Base-by-base conservation (phyloP, 78 protist species). In the Polysphondylium violaceum region DNA sequence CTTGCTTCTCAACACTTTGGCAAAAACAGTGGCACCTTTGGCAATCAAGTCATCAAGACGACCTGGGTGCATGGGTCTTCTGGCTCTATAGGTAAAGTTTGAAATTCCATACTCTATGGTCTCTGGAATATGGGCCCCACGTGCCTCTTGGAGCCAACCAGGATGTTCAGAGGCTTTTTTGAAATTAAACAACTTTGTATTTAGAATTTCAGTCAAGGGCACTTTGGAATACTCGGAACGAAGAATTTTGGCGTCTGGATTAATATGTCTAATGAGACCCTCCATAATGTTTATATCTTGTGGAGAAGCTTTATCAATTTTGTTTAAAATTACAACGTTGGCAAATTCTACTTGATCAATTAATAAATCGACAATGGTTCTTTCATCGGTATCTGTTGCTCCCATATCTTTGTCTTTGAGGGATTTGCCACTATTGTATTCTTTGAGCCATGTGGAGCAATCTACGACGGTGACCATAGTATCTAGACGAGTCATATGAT, bases 331-430 rank as follows among this genome's bases (percentile, higher is more conserved):
- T 29, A 98, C 51, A 14, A 97, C 96, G 73, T 98, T 75, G 31
- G 98, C 97, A 60, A 94, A 96, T 86, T 98, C 99, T 23, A 97
- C 44, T 65, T 98, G 99, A 51, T 97, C 98, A 16, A 94, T 11
- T n/a, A 97, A 74, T 77, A 97, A 88, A 55, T 95, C 63, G 6
- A 63, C 79, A 27, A 97, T 53, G 35, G 69, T 68, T 38, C 98
- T 77, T 44, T 65, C 87, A 47, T 79, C 94, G 9, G 77, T 83
- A 17, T 51, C 72, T 0, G 83, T 56, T 0, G 81, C 78, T 9
- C 27, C 76, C 83, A 79, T 76, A 3, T 85, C 67, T n/a, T 56
- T 50, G 23, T 72, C 94, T 31, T 55, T 53, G 19, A 90, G 17
- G 0, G 38, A 43, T 2, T 77, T 76, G 29, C 74, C 65, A 35